Evolutionary conservation across 768 basidiomycete genomes (phyloP), one percentile per base, ranked within the genome.

Genomic region (Suillus bovinus): DNA sequence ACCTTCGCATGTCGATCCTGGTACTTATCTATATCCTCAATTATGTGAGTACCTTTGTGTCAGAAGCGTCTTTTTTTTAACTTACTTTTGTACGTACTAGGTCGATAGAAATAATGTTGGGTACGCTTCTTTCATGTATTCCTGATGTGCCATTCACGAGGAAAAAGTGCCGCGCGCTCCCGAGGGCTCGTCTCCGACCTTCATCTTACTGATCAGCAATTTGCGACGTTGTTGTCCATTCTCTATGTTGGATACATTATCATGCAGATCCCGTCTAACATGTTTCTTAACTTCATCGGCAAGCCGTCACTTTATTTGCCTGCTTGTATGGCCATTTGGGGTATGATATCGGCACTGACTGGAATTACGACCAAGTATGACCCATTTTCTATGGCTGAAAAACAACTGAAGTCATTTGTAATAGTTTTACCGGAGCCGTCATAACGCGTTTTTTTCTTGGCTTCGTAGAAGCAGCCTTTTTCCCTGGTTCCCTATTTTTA

Each of bases 21-120:
- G 74, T 85, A 31, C 53, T 75, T 17, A 76, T 79, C 39, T 77
- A 78, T 46, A 76, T 79, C 42, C 58, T 77, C 14, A 79, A 78
- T 65, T 79, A 76, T 42, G 76, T 77, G 50, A 57, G 65, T 55
- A 29, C 17, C 46, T 31, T 56, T 17, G 24, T 10, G 17, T 54
- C 14, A 22, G n/a, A 55, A 4, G 24, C 17, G 24, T 46, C 39
- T 0, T 2, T 24, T 61, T 58, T 36, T 11, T 33, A 24, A 24
- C 47, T 42, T 31, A 33, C 22, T 10, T 59, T 44, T n/a, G 14
- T 22, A 41, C 14, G 14, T 22, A 41, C 14, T 50, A 88, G 82
- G 82, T 91, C 60, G 88, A 91, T 69, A 80, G 88, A 52, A 91
- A 90, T 69, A 89, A 89, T 72, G 87, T 82, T 41, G 75, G 82